Evolutionary conservation across 208 protist species (phyloP).

Genomic region (Wallacemonas sp.): DNA sequence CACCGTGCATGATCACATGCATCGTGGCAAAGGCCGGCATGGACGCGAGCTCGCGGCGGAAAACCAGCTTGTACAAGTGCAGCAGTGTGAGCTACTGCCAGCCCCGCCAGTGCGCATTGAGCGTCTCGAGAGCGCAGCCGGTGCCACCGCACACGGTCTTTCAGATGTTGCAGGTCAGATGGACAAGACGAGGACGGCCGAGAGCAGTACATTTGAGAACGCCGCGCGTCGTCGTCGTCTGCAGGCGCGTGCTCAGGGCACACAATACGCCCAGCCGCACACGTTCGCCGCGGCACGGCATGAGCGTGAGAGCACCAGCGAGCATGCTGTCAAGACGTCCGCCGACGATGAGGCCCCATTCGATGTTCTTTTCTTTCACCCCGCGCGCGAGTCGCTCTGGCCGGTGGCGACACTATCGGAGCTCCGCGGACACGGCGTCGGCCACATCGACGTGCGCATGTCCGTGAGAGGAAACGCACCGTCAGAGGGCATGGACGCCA

Average conservation of each 20-base stretch:
- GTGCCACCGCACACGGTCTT: too few species aligned
- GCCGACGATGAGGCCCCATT: conserved; percentile 20
- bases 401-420: conserved; percentile 13
- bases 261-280: conserved; percentile 20
- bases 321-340: too few species aligned
- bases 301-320: too few species aligned
- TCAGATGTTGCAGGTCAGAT: too few species aligned
- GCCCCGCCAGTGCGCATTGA: neutral
- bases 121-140: too few species aligned
- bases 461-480: conserved; percentile 4
- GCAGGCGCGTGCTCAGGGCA: conserved; percentile 25
- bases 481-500: neutral
- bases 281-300: neutral
- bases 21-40: conserved; percentile 27
- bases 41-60: conserved; percentile 12
- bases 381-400: conserved; percentile 22
- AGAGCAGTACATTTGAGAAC: conserved; percentile 14
- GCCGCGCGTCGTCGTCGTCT: conserved; percentile 24
- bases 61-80: conserved; percentile 14
- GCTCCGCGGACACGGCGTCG: neutral
- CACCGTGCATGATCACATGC: conserved; percentile 60
- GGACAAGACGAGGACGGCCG: neutral
- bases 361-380: conserved; percentile 54
- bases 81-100: conserved; percentile 27
- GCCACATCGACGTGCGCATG: neutral